Evolutionary conservation across 2,329 filamentous ascomycete genomes (phyloP), one percentile per base, ranked within the genome.

Genomic region (Hymenotorrendiella dingleyae): DNA sequence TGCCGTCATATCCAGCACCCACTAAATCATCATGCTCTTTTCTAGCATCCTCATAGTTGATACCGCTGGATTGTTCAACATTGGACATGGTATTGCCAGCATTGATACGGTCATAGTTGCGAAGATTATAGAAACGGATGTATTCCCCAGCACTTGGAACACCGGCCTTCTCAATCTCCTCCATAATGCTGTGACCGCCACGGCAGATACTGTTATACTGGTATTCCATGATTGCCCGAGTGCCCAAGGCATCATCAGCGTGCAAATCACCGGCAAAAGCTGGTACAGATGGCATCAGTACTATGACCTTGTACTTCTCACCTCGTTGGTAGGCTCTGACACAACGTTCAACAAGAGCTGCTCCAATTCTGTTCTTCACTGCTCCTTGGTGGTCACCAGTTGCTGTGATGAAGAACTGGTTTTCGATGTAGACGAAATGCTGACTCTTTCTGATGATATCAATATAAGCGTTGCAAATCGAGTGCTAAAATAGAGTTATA

Each of bases 391-490:
- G 67, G 41, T 84, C 73, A 36, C 70, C 72, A 1, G 85, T 90
- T 3, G 86, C 84, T 0, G 86, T 93, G 64, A 93, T 93, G 70
- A 93, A 93, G 68, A 93, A 93, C 71, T 87, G 54, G 56, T 90
- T 89, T 61, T 90, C 84, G 26, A 90, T 88, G 62, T 89, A 90
- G 45, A 90, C 65, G 57, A 84, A 89, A 59, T 88, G 80, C 57
- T 80, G 68, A 14, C 82, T 82, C 36, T 80, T 78, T 27, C 67
- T 69, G 54, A 89, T 89, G 21, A 80, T 73, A 32, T 84, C 73
- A 24, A 85, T 79, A 58, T 94, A 94, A 1, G 89, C 89, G 59
- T 91, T 90, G 48, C 82, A 79, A 48, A 96, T 91, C 1, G 88
- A 94, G 62, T 93, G 88, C 55, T 60, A 23, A 4, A 39, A 10